phyloP scores from a whole-genome alignment of 805 yeast species.

The Yarrowia yakushimensis region DNA sequence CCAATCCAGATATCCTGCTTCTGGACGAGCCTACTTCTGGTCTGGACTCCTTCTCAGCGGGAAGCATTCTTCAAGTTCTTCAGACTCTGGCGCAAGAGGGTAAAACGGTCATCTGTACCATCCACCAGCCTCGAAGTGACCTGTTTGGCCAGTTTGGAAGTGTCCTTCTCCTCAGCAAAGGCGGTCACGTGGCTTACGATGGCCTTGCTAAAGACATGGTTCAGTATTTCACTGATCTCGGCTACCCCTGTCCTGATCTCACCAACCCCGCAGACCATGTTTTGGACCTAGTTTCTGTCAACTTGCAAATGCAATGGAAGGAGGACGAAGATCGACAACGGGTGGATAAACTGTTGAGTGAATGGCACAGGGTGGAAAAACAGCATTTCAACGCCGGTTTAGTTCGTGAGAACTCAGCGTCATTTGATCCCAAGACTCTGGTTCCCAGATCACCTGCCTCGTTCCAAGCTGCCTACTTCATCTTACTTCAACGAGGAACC shows the following conservation, averaged over 20 bases:
- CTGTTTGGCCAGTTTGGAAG: constrained; percentile 64
- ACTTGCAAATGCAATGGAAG: constrained; percentile 44
- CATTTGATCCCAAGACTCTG: constrained; percentile 31
- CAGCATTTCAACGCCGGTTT: not conserved
- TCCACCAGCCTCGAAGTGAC: constrained; percentile 78
- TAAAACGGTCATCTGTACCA: constrained; percentile 68
- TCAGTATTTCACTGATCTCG: constrained; percentile 47
- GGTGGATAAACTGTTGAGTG: constrained; percentile 41
- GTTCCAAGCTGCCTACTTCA: constrained; percentile 27
- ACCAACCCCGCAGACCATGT: constrained; percentile 73
- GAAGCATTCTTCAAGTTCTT: constrained; percentile 60
- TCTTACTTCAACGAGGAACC: constrained; percentile 41
- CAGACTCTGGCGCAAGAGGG: constrained; percentile 53
- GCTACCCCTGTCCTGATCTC: constrained; percentile 55
- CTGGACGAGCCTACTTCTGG: constrained; percentile 92
- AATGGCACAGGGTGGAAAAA: constrained; percentile 39
- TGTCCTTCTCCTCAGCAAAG: constrained; percentile 66
- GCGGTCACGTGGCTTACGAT: constrained; percentile 66
- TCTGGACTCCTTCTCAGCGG: constrained; percentile 73
- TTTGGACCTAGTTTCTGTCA: constrained; percentile 64
- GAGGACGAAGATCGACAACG: constrained; percentile 44
- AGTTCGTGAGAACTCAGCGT: not conserved
- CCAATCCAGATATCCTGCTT: constrained; percentile 65
- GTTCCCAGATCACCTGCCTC: constrained; percentile 29
- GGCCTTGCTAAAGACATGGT: constrained; percentile 51